Evolutionary conservation across 2,329 filamentous ascomycete genomes (phyloP), one percentile per base, ranked within the genome.

Genomic region (Neonectria faginata): DNA sequence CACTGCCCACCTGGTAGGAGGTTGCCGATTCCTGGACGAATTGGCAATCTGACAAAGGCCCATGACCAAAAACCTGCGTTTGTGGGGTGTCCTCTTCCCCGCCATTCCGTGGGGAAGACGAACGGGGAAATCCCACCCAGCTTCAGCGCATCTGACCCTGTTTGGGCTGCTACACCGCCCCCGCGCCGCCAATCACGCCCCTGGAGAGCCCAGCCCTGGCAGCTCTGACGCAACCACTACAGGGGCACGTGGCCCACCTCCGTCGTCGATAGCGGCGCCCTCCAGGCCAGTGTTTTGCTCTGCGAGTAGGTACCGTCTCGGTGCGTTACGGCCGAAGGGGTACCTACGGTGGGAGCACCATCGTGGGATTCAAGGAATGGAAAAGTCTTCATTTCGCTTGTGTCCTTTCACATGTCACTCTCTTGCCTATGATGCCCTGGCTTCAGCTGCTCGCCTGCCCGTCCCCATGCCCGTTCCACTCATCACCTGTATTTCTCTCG

Each of bases 1-100:
- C 25, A 25, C 25, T 25, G 25, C 25, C 25, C 6, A 5, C 25
- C 25, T 25, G 25, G 5, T 25, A 22, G 22, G 25, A 31, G 4
- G 45, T 20, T 29, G 50, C 8, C 36, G 27, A 47, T 39, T 25
- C 44, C 12, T 22, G 54, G 29, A 25, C 60, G 60, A 62, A 62
- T 62, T 62, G 52, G 36, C 60, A 62, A 51, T 57, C 53, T 57
- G 60, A 63, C 54, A 63, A 54, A 63, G 60, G 60, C 60, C 55
- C 60, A 63, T 63, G 60, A 63, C 60, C 60, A 61, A 54, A 57
- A 22, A 22, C 3, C 31, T 50, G 25, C 18, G 41, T 29, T 29
- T 57, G 60, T 62, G 60, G 60, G 60, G 60, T 31, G 47, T 16
- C 33, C 50, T 16, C 36, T 63, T 54, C 60, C 60, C 60, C 60